Conservation (phyloP, 257 asterid genomes). For the Forsythia suspensa region DNA sequence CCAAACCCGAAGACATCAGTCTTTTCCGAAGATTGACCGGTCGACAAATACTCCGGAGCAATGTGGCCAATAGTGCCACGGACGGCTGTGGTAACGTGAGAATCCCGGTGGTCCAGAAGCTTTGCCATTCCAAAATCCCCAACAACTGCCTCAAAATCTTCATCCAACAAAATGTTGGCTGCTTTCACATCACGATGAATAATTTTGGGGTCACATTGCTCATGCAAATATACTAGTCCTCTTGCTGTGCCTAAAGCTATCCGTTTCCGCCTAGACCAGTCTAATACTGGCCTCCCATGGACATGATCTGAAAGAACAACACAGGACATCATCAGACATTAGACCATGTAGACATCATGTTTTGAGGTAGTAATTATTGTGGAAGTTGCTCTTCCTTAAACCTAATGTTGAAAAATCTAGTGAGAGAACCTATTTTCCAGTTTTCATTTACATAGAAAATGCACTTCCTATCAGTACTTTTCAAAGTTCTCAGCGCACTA, state of each 20-base stretch:
- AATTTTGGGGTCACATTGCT: slow-evolving; percentile 91
- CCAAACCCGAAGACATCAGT: slow-evolving; percentile 94
- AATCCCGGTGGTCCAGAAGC: slow-evolving; percentile 85
- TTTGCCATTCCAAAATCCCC: slow-evolving; percentile 96
- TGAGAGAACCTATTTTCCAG: no score
- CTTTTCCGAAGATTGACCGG: slow-evolving; percentile 93
- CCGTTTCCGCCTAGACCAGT: slow-evolving; percentile 79
- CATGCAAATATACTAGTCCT: slow-evolving; percentile 85
- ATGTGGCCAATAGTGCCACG: slow-evolving; percentile 94
- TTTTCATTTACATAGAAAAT: no score
- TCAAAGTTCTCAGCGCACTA: no score
- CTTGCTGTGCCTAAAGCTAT: slow-evolving; percentile 89
- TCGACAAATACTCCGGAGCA: slow-evolving; percentile 86
- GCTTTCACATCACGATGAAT: slow-evolving; percentile 97
- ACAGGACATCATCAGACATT: neutral
- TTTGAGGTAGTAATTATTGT: neutral
- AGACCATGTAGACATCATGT: neutral
- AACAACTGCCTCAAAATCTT: slow-evolving; percentile 93
- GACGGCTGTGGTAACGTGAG: slow-evolving; percentile 94
- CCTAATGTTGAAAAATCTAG: neutral
- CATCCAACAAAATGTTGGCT: slow-evolving; percentile 88
- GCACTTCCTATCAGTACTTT: no score
- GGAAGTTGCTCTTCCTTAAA: neutral
- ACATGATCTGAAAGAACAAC: slow-evolving; percentile 45
- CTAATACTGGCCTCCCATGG: slow-evolving; percentile 74